Evolutionary conservation across 306 rosid species (phyloP).

Genomic region (Vigna trinervia): DNA sequence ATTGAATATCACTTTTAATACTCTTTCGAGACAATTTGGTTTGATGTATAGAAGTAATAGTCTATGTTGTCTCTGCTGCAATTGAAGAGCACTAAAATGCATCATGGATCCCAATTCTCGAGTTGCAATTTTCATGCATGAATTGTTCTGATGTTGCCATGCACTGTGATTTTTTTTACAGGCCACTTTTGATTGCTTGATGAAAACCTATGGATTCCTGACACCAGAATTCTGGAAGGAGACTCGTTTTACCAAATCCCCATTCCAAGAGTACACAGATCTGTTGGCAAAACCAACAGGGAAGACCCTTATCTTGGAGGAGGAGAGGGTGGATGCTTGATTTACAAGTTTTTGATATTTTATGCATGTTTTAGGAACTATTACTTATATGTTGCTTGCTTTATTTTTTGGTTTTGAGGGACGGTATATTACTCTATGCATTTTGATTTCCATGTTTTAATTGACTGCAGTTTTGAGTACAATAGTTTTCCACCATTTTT

Average conservation of each 20-base stretch:
- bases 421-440: background rate
- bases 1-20: background rate
- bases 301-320: conserved; percentile 48
- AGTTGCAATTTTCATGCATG: too few relatives aligned
- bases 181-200: conserved; percentile 49
- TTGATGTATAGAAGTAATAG: background rate
- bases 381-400: conserved; percentile 4
- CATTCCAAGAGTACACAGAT: conserved; percentile 54
- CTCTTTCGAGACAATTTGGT: background rate
- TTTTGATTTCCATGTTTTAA: conserved; percentile 13
- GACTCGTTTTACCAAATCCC: conserved; percentile 50
- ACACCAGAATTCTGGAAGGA: conserved; percentile 56
- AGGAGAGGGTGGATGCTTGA: conserved; percentile 49
- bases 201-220: conserved; percentile 50
- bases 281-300: conserved; percentile 34
- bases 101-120: background rate
- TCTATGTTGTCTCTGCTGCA: background rate
- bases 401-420: conserved; percentile 15
- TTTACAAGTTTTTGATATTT: conserved; percentile 1
- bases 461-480: background rate
- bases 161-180: background rate
- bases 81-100: background rate
- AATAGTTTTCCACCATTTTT: background rate
- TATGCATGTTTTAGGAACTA: conserved; percentile 27
- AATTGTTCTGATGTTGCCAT: background rate